phyloP scores from a whole-genome alignment of 78 protist genomes.

The Tieghemostelium lacteum region DNA sequence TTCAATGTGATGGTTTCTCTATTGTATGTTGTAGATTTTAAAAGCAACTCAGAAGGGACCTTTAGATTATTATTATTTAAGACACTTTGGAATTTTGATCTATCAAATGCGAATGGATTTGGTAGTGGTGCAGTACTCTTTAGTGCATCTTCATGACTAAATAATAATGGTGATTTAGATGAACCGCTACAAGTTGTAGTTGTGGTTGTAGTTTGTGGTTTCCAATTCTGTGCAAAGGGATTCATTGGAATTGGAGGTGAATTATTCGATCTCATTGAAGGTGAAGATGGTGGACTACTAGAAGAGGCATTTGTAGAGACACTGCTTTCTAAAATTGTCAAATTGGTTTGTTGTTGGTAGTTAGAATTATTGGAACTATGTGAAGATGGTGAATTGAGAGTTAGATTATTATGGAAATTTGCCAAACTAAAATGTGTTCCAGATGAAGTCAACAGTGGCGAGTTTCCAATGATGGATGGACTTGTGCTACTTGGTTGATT shows the following conservation, averaged over 20 bases:
- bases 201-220: not conserved
- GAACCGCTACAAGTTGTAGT: not conserved
- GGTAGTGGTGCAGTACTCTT: slow-evolving; percentile 29
- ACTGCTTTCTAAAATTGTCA: not conserved
- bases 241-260: slow-evolving; percentile 61
- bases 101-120: slow-evolving; percentile 43
- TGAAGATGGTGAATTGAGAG: slow-evolving; percentile 12
- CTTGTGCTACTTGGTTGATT: slow-evolving; percentile 46
- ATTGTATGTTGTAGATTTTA: slow-evolving; percentile 12
- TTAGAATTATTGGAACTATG: not conserved
- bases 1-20: not conserved
- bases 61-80: slow-evolving; percentile 33
- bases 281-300: slow-evolving; percentile 28
- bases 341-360: not conserved
- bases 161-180: not conserved
- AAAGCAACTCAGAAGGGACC: slow-evolving; percentile 60
- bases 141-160: not conserved
- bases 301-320: not conserved
- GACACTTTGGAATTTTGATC: not conserved
- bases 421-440: slow-evolving; percentile 52
- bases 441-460: slow-evolving; percentile 33
- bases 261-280: not conserved
- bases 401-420: slow-evolving; percentile 38
- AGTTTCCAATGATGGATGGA: slow-evolving; percentile 34
- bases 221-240: slow-evolving; percentile 27